Evolutionary conservation across 225 moss, liverwort and hornwort species (phyloP), one percentile per base, ranked within the genome.

Genomic region (Lunularia cruciata): DNA sequence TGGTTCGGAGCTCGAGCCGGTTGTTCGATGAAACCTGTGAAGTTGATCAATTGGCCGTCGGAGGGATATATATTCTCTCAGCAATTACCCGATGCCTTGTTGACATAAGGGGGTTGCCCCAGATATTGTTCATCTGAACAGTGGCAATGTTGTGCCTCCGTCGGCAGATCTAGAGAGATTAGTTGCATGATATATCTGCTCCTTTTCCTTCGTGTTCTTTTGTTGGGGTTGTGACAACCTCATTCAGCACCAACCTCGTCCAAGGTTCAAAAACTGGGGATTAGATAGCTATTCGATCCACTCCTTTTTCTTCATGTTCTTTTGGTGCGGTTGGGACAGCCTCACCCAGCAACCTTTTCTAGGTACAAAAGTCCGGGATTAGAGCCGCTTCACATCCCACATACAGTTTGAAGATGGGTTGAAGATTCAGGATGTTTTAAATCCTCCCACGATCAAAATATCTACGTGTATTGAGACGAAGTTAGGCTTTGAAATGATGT

Each of bases 381-480:
- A 30, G 51, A 53, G 67, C 37, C 20, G 25, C 53, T 37, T 51
- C 4, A 73, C 33, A 46, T 63, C 57, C 78, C 73, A 55, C 47
- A 72, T 68, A 68, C 65, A 78, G 69, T 72, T 36, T 23, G 61
- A 69, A 78, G 78, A 23, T 73, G 68, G 73, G 69, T 69, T 69
- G 68, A 69, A 59, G 63, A 78, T 62, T 56, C 74, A 57, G 67
- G 64, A 71, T 79, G 70, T 71, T 75, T 40, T 51, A 31, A 46
- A 51, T 49, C 67, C 15, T 71, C 71, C 47, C 54, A 56, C 34
- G 70, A 74, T 59, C 70, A 66, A 74, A 67, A 49, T 52, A 79
- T 74, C 55, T 60, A 34, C 79, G 58, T 69, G 70, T 74, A 70
- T 72, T 60, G 60, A 71, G 79, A 71, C 48, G 73, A 64, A 65